These are phyloP conservation scores for Echites panduratus DNA, from an alignment of 257 asterid species.

Conservation along the genomic window DNA sequence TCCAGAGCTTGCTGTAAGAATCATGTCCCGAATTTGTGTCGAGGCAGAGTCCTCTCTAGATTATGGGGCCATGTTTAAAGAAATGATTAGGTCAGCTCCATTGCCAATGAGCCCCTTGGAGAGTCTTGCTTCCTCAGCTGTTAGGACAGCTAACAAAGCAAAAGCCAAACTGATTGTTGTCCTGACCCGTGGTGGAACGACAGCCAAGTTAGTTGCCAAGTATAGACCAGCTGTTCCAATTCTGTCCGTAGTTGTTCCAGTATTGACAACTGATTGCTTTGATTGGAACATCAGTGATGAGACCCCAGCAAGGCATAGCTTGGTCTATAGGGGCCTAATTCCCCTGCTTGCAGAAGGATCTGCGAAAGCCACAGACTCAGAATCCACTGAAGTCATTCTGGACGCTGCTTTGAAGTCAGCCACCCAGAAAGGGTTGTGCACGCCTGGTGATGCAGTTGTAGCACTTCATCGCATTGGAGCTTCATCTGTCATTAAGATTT, in stretches of 20 bases:
- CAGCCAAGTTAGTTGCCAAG: slow-evolving; percentile 85
- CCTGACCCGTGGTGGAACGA: slow-evolving; percentile 78
- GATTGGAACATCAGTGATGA: slow-evolving; percentile 82
- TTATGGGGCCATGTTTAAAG: slow-evolving; percentile 58
- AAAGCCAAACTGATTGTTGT: slow-evolving; percentile 68
- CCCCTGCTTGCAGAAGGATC: slow-evolving; percentile 83
- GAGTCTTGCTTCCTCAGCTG: slow-evolving; percentile 78
- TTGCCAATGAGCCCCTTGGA: slow-evolving; percentile 87
- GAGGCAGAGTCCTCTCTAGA: slow-evolving; percentile 86
- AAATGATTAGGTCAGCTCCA: slow-evolving; percentile 70
- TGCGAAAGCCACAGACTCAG: slow-evolving; percentile 68
- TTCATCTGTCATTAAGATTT: slow-evolving; percentile 72
- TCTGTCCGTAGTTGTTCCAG: slow-evolving; percentile 74
- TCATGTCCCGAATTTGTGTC: slow-evolving; percentile 69
- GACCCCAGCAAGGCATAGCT: slow-evolving; percentile 77
- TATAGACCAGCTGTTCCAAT: slow-evolving; percentile 81
- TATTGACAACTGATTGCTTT: slow-evolving; percentile 55
- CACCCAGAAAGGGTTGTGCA: slow-evolving; percentile 49
- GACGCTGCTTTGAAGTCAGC: slow-evolving; percentile 58
- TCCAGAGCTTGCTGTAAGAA: slow-evolving; percentile 70
- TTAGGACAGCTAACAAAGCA: slow-evolving; percentile 68
- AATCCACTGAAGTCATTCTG: slow-evolving; percentile 68
- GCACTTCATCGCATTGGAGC: slow-evolving; percentile 75
- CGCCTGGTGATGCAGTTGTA: slow-evolving; percentile 66
- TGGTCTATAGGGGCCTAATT: slow-evolving; percentile 69